These are phyloP conservation scores for Chlamydomonas sp. DNA, from an alignment of 139 green algal genomes.

Conservation along the genomic window DNA sequence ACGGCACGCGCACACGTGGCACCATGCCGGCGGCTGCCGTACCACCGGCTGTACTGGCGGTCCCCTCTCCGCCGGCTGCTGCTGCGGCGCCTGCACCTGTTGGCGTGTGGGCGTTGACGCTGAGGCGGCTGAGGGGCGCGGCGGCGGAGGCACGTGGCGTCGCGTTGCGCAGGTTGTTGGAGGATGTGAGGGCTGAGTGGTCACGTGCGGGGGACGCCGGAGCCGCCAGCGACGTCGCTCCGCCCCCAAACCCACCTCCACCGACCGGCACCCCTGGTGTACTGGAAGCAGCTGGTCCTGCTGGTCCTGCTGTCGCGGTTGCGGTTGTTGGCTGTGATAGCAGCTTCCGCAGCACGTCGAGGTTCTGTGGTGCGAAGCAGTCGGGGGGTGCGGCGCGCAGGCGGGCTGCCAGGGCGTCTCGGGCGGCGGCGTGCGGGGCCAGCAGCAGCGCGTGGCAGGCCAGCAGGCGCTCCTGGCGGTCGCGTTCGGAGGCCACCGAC, in stretches of 20 bases:
- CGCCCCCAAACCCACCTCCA: no score
- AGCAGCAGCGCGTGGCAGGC: neutral
- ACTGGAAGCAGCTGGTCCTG: no score
- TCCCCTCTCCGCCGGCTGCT: neutral
- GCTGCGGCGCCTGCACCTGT: neutral
- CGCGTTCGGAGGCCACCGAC: conserved; percentile 1
- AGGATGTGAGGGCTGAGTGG: no score
- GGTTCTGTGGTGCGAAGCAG: conserved; percentile 33
- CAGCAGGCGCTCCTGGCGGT: conserved; percentile 18
- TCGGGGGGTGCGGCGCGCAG: conserved; percentile 9
- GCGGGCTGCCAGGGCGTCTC: neutral
- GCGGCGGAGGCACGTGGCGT: neutral
- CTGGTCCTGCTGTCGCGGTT: neutral
- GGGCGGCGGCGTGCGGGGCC: neutral
- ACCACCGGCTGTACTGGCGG: no score
- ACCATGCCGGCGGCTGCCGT: neutral
- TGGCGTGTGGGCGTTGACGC: neutral
- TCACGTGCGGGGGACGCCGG: no score
- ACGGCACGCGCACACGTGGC: neutral
- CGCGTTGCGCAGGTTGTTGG: neutral
- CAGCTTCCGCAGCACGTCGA: conserved; percentile 18
- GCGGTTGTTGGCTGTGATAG: neutral
- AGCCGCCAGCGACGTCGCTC: no score
- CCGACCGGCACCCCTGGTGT: no score
- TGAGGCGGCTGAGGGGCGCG: conserved; percentile 5